A percentile compares a stretch with the other conserved stretches of the same genome.
These are phyloP conservation scores for Lepidium sativum DNA, from an alignment of 345 rosid genomes.

Conservation along the genomic window DNA sequence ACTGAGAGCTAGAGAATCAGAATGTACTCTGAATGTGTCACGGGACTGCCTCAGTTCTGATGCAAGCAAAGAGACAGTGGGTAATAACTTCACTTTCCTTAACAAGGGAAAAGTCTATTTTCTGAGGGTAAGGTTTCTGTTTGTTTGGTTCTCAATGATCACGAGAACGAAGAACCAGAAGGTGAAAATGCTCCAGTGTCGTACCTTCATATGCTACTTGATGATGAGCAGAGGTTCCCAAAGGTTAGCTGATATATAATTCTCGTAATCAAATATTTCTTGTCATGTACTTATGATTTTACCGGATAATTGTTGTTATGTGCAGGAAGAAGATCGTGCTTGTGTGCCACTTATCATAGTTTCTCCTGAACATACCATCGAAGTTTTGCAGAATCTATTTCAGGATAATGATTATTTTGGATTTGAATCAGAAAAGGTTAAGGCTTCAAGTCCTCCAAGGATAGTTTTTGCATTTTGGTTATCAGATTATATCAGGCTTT, in stretches of 20 bases:
- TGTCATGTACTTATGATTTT: not conserved
- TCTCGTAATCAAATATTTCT: not conserved
- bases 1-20: constrained; percentile 28
- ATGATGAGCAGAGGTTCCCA: constrained; percentile 36
- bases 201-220: constrained; percentile 28
- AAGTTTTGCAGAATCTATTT: constrained; percentile 38
- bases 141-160: constrained; percentile 41
- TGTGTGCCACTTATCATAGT: constrained; percentile 56
- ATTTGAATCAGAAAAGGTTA: constrained; percentile 67
- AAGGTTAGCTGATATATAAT: constrained; percentile 36
- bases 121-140: constrained; percentile 58
- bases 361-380: constrained; percentile 39
- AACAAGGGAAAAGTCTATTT: constrained; percentile 42
- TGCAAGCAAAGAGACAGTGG: constrained; percentile 32
- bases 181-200: constrained; percentile 20
- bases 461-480: not conserved
- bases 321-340: constrained; percentile 63
- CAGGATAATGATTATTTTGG: constrained; percentile 53
- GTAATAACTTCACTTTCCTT: constrained; percentile 31
- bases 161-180: constrained; percentile 18
- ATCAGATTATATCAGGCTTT: not conserved
- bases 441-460: not conserved
- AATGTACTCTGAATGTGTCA: constrained; percentile 38
- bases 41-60: constrained; percentile 30
- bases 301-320: not conserved